Conservation (phyloP, 345 rosid genomes). For the Euclidium syriacum region DNA sequence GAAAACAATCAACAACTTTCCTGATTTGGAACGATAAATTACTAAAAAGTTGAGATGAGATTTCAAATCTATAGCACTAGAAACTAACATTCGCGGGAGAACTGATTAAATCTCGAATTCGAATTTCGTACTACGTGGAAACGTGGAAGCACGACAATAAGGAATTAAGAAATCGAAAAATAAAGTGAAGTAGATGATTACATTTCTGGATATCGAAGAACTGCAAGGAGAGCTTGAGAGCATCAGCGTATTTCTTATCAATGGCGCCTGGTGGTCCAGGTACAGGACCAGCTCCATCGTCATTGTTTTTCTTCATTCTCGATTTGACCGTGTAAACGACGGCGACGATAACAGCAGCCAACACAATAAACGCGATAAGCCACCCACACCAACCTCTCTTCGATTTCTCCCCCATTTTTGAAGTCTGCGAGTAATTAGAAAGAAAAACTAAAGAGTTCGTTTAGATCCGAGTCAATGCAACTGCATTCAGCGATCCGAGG, state of each 20-base stretch:
- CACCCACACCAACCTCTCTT: slow-evolving; percentile 62
- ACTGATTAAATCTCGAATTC: neutral
- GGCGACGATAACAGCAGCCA: slow-evolving; percentile 50
- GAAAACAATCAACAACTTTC: neutral
- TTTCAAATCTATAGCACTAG: neutral
- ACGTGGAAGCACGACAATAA: slow-evolving; percentile 9
- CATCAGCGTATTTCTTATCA: slow-evolving; percentile 67
- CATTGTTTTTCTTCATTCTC: slow-evolving; percentile 40
- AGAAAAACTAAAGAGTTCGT: neutral
- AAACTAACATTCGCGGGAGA: neutral
- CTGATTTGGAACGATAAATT: too few species aligned
- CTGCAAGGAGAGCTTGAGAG: slow-evolving; percentile 73
- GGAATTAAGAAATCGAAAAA: neutral
- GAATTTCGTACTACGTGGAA: neutral
- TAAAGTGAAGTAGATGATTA: slow-evolving; percentile 5
- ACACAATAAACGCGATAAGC: slow-evolving; percentile 48
- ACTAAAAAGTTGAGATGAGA: neutral
- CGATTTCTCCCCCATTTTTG: slow-evolving; percentile 60
- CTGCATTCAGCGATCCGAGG: neutral
- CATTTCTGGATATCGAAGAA: slow-evolving; percentile 95
- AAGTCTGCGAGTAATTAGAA: neutral
- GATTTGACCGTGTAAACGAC: slow-evolving; percentile 50
- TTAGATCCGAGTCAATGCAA: slow-evolving; percentile 21
- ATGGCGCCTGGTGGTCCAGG: slow-evolving; percentile 90
- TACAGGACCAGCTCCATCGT: slow-evolving; percentile 38